Evolutionary conservation across 2,329 filamentous ascomycete species (phyloP), one percentile per base, ranked within the genome.

Genomic region (Sporothrix globosa): DNA sequence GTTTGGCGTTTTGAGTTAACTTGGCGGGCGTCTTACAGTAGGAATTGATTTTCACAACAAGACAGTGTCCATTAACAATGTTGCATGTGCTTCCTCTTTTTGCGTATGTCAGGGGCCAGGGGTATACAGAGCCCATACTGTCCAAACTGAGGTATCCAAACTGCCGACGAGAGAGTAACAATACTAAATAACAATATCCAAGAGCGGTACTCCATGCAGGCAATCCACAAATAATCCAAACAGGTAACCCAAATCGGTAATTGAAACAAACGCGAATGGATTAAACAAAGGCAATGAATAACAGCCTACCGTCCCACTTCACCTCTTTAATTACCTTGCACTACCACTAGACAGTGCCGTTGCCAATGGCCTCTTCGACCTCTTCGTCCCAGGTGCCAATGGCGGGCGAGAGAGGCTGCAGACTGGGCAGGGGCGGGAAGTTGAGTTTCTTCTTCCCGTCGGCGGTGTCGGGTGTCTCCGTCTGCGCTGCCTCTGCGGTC

Each of bases 341-440:
- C 48, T 21, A n/a, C 17, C 19, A 50, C 63, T 70, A 70, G 30
- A 65, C 19, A 7, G 52, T 68, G 19, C 56, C 70, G 17, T 65
- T 63, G 9, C 69, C 70, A 34, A 86, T 84, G 14, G 84, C 77
- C 5, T 81, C 83, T 65, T 84, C 84, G 81, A 88, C 85, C 78
- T 88, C 86, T 48, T 88, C 86, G 67, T 85, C 86, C 86, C 86
- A 88, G 69, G 84, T 82, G 10, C 83, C 82, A 21, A 82, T 75
- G 0, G 79, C 79, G 9, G 81, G 78, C 6, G 81, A 80, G 1
- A 79, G 56, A 19, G 81, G 76, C 69, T 79, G 77, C n/a, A 78
- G 67, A 1, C 17, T 24, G 2, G 66, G 56, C 46, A 71, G 67
- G 1, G 68, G 56, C 21, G 54, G 54, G 48, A 69, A 70, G n/a